Conservation (phyloP, 1,139 yeast genomes). For the Ogataea hybrid region DNA sequence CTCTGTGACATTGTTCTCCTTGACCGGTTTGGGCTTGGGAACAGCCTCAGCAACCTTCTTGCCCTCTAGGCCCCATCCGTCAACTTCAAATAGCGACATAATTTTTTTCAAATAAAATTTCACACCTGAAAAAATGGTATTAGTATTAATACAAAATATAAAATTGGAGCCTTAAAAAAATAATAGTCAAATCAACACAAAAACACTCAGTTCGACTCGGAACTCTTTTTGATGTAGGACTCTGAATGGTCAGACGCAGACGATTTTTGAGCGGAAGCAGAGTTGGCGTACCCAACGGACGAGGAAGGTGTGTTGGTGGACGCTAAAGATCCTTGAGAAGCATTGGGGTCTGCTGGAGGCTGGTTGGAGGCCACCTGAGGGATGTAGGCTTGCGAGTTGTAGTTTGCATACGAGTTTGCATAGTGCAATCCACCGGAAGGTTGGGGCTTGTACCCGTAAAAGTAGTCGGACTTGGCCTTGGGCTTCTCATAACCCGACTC, state of each 20-base stretch:
- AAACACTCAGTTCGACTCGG: neutral
- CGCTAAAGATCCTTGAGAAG: neutral
- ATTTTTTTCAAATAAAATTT: slow-evolving; percentile 1
- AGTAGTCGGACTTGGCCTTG: slow-evolving; percentile 3
- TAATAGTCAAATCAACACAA: neutral
- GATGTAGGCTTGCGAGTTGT: slow-evolving; percentile 4
- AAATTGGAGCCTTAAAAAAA: slow-evolving; percentile 1
- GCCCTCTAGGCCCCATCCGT: slow-evolving; percentile 74
- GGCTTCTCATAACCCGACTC: neutral
- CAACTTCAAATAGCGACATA: slow-evolving; percentile 76
- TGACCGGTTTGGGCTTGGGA: slow-evolving; percentile 31
- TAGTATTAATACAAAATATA: slow-evolving; percentile 4
- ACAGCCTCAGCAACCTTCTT: slow-evolving; percentile 46
- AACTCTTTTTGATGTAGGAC: neutral
- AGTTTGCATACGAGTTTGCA: slow-evolving; percentile 2
- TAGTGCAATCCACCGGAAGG: slow-evolving; percentile 5
- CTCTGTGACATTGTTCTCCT: slow-evolving; percentile 30
- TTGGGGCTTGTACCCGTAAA: slow-evolving; percentile 9
- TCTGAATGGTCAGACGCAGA: slow-evolving; percentile 1
- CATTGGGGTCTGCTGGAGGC: neutral
- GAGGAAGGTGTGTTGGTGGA: neutral
- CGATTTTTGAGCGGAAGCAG: neutral
- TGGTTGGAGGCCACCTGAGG: neutral
- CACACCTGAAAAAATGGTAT: neutral
- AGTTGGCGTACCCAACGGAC: neutral